Evolutionary conservation across 1,139 yeast species (phyloP).

Genomic region (Hanseniaspora uvarum): DNA sequence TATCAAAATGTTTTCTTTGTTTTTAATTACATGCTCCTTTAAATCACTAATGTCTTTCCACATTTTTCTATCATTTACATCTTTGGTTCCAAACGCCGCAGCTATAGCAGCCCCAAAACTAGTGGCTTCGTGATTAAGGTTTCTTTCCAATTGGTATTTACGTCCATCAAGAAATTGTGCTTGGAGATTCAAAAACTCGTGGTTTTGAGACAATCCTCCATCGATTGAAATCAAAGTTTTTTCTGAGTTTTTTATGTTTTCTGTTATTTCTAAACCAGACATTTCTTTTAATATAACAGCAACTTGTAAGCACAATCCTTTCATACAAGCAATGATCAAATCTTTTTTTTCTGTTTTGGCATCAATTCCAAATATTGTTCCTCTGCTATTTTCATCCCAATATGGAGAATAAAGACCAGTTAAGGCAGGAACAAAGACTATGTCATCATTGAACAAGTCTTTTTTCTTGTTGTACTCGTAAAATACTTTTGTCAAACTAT

Average conservation of each 20-base stretch:
- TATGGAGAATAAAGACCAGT: slow-evolving; percentile 92
- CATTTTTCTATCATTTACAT: slow-evolving; percentile 46
- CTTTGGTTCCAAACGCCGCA: slow-evolving; percentile 65
- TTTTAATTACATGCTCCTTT: slow-evolving; percentile 29
- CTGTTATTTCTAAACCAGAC: slow-evolving; percentile 51
- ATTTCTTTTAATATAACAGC: slow-evolving; percentile 83
- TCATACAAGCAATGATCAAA: slow-evolving; percentile 86
- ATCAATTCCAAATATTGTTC: slow-evolving; percentile 85
- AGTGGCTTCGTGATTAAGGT: slow-evolving; percentile 80
- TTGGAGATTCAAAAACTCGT: slow-evolving; percentile 88
- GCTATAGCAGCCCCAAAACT: slow-evolving; percentile 96
- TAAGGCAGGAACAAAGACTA: slow-evolving; percentile 89
- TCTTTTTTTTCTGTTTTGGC: slow-evolving; percentile 81
- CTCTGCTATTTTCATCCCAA: slow-evolving; percentile 91
- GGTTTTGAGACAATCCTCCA: slow-evolving; percentile 92
- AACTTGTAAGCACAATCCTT: slow-evolving; percentile 91
- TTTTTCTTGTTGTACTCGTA: slow-evolving; percentile 29
- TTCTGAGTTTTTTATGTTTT: slow-evolving; percentile 33
- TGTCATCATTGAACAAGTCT: slow-evolving; percentile 57
- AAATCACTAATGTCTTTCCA: slow-evolving; percentile 73
- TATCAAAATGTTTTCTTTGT: slow-evolving; percentile 21
- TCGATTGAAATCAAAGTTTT: slow-evolving; percentile 47
- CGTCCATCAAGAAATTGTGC: slow-evolving; percentile 83
- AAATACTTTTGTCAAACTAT: slow-evolving; percentile 76
- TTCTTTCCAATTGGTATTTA: slow-evolving; percentile 61